phyloP scores from a whole-genome alignment of 2,329 filamentous ascomycete genomes.

The Neonectria hederae region DNA sequence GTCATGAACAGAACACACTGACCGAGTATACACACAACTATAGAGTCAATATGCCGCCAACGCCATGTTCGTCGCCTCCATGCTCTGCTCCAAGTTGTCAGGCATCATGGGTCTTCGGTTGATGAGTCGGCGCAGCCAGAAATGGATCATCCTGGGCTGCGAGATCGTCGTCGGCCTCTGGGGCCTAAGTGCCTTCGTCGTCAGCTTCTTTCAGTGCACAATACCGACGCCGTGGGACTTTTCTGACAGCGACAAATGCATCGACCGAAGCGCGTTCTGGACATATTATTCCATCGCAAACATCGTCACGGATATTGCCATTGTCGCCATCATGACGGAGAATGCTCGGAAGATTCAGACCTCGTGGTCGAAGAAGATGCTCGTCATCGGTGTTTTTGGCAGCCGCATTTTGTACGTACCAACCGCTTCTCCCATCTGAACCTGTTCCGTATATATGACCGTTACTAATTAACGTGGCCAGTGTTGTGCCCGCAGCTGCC shows the following conservation, averaged over 20 bases:
- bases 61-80: conserved; percentile 37
- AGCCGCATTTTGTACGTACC: conserved; percentile 43
- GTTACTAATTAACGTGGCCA: conserved; percentile 17
- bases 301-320: conserved; percentile 42
- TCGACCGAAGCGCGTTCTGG: conserved; percentile 37
- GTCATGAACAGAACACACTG: too few relatives aligned
- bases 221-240: conserved; percentile 43
- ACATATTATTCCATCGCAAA: conserved; percentile 43
- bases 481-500: conserved; percentile 42
- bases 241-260: conserved; percentile 32
- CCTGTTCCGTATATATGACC: not conserved
- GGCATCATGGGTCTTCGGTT: conserved; percentile 39
- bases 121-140: conserved; percentile 38
- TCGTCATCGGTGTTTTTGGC: conserved; percentile 45
- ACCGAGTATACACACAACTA: not conserved
- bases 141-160: conserved; percentile 29
- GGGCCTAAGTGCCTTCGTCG: conserved; percentile 38
- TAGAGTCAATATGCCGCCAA: conserved; percentile 43
- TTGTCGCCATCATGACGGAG: conserved; percentile 41
- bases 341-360: conserved; percentile 44
- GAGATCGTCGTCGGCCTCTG: conserved; percentile 35
- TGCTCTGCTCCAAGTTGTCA: conserved; percentile 41
- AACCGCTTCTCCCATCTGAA: not conserved
- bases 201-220: conserved; percentile 42
- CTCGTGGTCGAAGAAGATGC: conserved; percentile 37